These are phyloP conservation scores for Thalassiosira ordinaria DNA, from an alignment of 352 stramenopile species.

Conservation along the genomic window DNA sequence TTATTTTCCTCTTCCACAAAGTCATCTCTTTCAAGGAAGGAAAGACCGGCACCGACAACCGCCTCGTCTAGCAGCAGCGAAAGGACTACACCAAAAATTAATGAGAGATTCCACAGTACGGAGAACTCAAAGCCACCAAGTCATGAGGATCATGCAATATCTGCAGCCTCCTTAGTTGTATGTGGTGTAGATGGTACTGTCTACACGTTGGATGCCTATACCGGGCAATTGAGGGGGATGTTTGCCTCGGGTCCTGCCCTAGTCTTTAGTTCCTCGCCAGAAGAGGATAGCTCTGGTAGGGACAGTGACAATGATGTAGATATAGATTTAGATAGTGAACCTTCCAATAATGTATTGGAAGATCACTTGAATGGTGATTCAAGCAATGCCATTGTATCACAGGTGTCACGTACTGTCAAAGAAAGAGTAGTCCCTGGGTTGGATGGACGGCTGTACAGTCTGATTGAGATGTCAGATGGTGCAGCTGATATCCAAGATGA, in stretches of 20 bases:
- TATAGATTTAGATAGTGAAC: not conserved
- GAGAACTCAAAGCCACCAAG: slow-evolving; percentile 8
- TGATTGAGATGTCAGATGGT: slow-evolving; percentile 32
- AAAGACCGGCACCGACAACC: not conserved
- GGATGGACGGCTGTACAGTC: slow-evolving; percentile 76
- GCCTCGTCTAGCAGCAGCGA: not conserved
- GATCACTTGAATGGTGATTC: slow-evolving; percentile 18
- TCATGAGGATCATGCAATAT: slow-evolving; percentile 20
- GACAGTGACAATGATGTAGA: slow-evolving; percentile 2
- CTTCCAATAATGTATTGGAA: slow-evolving; percentile 14
- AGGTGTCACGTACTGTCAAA: slow-evolving; percentile 30
- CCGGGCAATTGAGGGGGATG: slow-evolving; percentile 61
- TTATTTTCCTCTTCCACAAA: not conserved
- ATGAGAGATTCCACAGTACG: slow-evolving; percentile 8
- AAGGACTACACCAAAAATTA: slow-evolving; percentile 1
- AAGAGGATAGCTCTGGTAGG: slow-evolving; percentile 1
- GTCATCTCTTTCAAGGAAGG: slow-evolving; percentile 5
- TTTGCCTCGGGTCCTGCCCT: slow-evolving; percentile 59
- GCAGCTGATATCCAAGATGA: slow-evolving; percentile 12
- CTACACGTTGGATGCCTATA: slow-evolving; percentile 66
- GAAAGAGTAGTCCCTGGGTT: slow-evolving; percentile 76
- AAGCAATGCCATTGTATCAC: slow-evolving; percentile 29
- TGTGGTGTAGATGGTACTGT: slow-evolving; percentile 69
- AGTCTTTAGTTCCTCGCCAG: slow-evolving; percentile 43
- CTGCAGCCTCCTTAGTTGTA: slow-evolving; percentile 58